These are phyloP conservation scores for Vaccinium vitisidaea DNA, from an alignment of 148 eudicot species.

Conservation along the genomic window DNA sequence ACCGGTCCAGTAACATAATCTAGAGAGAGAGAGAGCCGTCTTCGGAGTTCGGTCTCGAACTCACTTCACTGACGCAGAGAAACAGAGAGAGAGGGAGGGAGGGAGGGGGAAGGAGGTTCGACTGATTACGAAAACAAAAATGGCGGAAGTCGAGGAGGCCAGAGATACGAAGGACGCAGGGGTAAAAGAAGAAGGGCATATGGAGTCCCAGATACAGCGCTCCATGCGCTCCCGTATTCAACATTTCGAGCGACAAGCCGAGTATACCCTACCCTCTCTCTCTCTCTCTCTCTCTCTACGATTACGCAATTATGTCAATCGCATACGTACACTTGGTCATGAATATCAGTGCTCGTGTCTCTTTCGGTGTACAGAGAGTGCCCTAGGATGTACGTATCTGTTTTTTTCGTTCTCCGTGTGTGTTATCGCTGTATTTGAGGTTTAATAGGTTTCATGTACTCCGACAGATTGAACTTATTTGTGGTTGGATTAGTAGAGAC, in stretches of 20 bases:
- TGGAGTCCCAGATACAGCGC: constrained; percentile 27
- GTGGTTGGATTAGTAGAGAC: not conserved
- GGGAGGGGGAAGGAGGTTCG: not conserved
- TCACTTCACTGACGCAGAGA: not conserved
- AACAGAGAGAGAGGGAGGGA: not conserved
- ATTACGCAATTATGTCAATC: not conserved
- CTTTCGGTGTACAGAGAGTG: not conserved
- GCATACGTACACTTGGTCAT: not conserved
- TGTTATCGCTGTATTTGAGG: too few relatives aligned
- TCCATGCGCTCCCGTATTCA: constrained; percentile 51
- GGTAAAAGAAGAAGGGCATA: not conserved
- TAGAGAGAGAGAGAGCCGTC: not conserved
- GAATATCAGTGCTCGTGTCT: not conserved
- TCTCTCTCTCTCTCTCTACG: constrained; percentile 9
- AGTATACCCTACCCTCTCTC: constrained; percentile 36
- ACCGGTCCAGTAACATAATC: too few relatives aligned
- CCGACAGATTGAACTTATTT: not conserved
- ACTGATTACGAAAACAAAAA: not conserved
- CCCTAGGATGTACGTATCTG: not conserved
- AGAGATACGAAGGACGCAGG: constrained; percentile 6
- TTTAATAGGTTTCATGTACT: not conserved
- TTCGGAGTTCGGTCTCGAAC: not conserved
- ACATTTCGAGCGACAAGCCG: constrained; percentile 66
- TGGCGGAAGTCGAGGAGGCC: constrained; percentile 14
- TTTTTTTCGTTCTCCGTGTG: too few relatives aligned